phyloP scores from a whole-genome alignment of 1,139 yeast species.

The Pichia inconspicua region DNA sequence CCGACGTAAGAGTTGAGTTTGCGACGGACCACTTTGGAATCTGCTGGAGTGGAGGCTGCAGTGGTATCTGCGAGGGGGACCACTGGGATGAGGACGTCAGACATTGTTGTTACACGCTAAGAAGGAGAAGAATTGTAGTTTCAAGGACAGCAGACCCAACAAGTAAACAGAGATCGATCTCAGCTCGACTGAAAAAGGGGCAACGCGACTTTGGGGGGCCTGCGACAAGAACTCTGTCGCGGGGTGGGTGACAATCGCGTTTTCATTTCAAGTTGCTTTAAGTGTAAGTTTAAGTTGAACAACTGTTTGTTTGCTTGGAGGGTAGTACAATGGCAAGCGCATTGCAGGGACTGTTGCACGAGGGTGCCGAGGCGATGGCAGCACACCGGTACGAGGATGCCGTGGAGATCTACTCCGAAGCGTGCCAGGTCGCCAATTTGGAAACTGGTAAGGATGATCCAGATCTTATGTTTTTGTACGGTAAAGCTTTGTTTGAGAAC shows the following conservation, averaged over 20 bases:
- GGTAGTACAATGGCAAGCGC: neutral
- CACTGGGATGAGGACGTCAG: neutral
- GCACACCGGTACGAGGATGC: conserved; percentile 61
- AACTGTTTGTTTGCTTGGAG: too few species aligned
- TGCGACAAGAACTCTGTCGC: too few species aligned
- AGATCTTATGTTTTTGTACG: conserved; percentile 66
- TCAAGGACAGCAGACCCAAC: too few species aligned
- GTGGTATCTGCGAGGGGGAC: neutral
- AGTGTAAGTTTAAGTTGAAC: too few species aligned
- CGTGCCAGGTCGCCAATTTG: conserved; percentile 52
- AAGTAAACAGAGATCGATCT: too few species aligned
- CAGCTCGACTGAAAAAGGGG: neutral
- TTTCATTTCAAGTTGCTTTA: neutral
- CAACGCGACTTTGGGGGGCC: neutral
- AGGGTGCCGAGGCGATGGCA: conserved; percentile 58
- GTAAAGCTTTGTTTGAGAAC: conserved; percentile 69
- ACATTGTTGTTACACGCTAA: neutral
- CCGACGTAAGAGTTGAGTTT: conserved; percentile 92
- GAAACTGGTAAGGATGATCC: conserved; percentile 58
- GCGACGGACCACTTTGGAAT: conserved; percentile 55
- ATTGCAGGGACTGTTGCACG: conserved; percentile 36
- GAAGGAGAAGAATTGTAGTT: too few species aligned
- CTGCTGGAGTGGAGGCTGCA: neutral
- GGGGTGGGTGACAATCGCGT: too few species aligned
- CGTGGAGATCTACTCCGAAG: conserved; percentile 63